Conservation (phyloP, 345 rosid species). For the Microcos paniculata region DNA sequence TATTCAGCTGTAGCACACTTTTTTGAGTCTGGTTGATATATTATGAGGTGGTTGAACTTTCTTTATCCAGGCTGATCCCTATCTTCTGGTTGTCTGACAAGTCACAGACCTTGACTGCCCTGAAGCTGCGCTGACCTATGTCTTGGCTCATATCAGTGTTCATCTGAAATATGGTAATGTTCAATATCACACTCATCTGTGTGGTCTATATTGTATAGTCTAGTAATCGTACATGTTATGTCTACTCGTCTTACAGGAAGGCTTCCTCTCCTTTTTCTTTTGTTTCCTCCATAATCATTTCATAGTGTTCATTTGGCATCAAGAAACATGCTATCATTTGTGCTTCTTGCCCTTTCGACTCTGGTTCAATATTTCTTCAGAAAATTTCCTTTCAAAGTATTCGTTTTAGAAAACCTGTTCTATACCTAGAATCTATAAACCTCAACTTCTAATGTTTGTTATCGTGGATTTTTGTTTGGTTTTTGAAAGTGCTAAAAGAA, state of each 20-base stretch:
- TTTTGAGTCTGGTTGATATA: conserved; percentile 47
- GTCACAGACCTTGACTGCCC: conserved; percentile 10
- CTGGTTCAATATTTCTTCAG: neutral
- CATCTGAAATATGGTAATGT: conserved; percentile 1
- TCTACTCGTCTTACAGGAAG: neutral
- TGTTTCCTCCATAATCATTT: neutral
- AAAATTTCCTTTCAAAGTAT: neutral
- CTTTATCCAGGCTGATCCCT: conserved; percentile 12
- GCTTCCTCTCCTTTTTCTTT: neutral
- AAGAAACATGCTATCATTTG: neutral
- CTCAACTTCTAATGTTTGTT: neutral
- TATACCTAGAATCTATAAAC: neutral
- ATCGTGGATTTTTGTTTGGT: neutral
- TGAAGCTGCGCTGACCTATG: neutral
- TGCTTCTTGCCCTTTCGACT: neutral
- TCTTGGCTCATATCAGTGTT: neutral
- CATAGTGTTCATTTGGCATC: neutral
- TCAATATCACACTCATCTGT: neutral
- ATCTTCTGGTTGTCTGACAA: conserved; percentile 13
- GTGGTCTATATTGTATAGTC: neutral
- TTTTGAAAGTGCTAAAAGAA: neutral
- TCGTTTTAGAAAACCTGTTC: neutral
- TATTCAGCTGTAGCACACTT: conserved; percentile 71
- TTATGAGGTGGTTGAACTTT: conserved; percentile 18
- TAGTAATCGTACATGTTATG: neutral